These are phyloP conservation scores for Pseudogymnoascus sp. DNA, from an alignment of 2,329 filamentous ascomycete species.

Conservation along the genomic window DNA sequence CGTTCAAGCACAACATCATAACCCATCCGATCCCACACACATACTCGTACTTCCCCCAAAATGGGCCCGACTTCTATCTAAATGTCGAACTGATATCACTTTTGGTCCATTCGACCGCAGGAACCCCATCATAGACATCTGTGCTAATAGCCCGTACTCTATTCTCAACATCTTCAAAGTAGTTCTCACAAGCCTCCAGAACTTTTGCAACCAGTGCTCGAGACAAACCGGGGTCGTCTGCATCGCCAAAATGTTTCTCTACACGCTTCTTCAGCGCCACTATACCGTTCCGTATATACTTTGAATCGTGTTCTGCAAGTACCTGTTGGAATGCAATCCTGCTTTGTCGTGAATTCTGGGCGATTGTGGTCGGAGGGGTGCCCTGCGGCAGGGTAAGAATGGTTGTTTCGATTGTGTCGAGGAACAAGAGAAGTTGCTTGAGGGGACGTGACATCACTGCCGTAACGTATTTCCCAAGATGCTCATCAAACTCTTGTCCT, in stretches of 20 bases:
- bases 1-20: constrained; percentile 5
- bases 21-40: background rate
- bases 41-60: background rate
- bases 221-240: constrained; percentile 55
- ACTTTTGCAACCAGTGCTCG: constrained; percentile 50
- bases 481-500: constrained; percentile 69
- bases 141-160: constrained; percentile 52
- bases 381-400: constrained; percentile 50
- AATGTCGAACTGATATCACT: constrained; percentile 55
- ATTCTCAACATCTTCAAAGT: constrained; percentile 53
- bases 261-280: constrained; percentile 83
- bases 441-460: constrained; percentile 83
- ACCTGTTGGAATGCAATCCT: constrained; percentile 81
- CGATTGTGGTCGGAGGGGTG: constrained; percentile 55
- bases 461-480: constrained; percentile 78
- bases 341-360: constrained; percentile 73
- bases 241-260: constrained; percentile 94
- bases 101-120: constrained; percentile 58
- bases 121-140: constrained; percentile 56
- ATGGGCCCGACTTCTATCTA: constrained; percentile 13
- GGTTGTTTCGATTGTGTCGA: constrained; percentile 76
- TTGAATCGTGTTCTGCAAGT: constrained; percentile 68
- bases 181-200: constrained; percentile 51
- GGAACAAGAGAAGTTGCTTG: constrained; percentile 82
- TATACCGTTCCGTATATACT: constrained; percentile 83